Base-by-base conservation (phyloP, 2,329 filamentous ascomycete genomes). In the Pseudopithomyces chartarum region DNA sequence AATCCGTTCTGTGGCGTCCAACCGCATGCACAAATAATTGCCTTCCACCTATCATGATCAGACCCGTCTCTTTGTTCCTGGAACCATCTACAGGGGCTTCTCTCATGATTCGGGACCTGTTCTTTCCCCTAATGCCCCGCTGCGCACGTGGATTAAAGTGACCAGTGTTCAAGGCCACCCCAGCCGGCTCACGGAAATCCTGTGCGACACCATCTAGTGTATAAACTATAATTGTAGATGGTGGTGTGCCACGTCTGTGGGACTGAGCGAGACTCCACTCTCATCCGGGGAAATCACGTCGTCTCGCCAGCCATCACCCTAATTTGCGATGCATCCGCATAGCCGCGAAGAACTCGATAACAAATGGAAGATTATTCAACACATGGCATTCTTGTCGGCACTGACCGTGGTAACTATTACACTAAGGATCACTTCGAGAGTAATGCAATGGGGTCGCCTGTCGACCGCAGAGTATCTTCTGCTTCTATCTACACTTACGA, bases 401-500 rank as follows among this genome's bases (percentile, higher is more conserved):
- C 46, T 49, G 15, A 26, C 32, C 33, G 33, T 49, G 13, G 17
- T 38, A 11, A 49, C 38, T 7, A 34, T 49, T 8, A 49, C 46
- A 20, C 23, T 49, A 2, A 49, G 53, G 8, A 44, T 56, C 2
- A 40, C 22, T 6, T 56, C 54, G 15, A 52, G 43, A 22, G 19
- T 34, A 17, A 52, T 56, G 29, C 54, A 56, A 29, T 51, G 54
- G 48, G 34, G 20, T 22, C 32, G 54, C 26, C 33, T 52, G 12
- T 29, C 39, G 12, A 45, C 26, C 23, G 47, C 51, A 17, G 54
- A 56, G 15, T 40, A 46, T 20, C 42, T 56, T 26, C 54, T 56
- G 10, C 40, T 56, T 11, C 2, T 47, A 40, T 36, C 54, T 1
- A 33, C 43, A 15, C 19, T 17, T 6, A 26, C 38, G 29, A 56